These are phyloP conservation scores for Setaria italica DNA, from an alignment of 202 grass and related monocot species.

Conservation along the genomic window DNA sequence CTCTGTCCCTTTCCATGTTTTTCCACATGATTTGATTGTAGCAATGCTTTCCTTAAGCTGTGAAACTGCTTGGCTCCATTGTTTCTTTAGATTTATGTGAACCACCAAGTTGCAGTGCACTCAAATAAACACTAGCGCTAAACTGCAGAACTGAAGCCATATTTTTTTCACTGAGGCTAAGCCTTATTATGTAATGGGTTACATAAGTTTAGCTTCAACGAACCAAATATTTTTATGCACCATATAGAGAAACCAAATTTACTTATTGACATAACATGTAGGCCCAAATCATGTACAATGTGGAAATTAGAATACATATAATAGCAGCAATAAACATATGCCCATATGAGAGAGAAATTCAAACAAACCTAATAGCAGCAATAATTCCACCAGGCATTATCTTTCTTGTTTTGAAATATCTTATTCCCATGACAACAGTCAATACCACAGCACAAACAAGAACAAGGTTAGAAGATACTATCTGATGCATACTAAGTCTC, in stretches of 20 bases:
- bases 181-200: background rate
- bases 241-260: background rate
- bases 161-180: background rate
- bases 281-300: background rate
- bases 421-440: conserved; percentile 73
- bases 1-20: conserved; percentile 69
- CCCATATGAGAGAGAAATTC: background rate
- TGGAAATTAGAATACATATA: conserved; percentile 5
- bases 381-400: conserved; percentile 92
- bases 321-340: background rate
- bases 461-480: conserved; percentile 25
- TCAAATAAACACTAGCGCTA: too few relatives aligned
- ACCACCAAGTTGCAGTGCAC: too few relatives aligned
- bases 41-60: conserved; percentile 62
- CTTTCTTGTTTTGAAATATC: conserved; percentile 79
- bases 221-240: background rate
- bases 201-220: background rate
- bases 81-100: conserved; percentile 59
- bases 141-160: too few relatives aligned
- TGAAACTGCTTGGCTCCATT: conserved; percentile 64
- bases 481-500: background rate
- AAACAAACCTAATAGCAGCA: conserved; percentile 71
- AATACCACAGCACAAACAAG: conserved; percentile 68
- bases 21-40: conserved; percentile 64
- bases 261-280: background rate